Conservation (phyloP, 805 yeast species). For the Candida sanyiensis region DNA sequence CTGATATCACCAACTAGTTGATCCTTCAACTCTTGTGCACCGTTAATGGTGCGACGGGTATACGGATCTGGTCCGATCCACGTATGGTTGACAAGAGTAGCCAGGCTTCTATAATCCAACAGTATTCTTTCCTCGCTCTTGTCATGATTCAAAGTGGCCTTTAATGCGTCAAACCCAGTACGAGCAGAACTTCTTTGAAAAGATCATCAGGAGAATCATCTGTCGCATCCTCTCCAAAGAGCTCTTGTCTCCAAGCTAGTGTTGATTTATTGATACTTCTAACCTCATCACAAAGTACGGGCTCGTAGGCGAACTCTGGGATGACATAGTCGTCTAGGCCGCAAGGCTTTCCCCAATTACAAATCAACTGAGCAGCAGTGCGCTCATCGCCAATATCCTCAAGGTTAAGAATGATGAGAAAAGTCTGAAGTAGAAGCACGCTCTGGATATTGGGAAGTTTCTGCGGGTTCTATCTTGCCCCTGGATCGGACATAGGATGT, state of each 20-base stretch:
- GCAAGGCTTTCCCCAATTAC: constrained; percentile 44
- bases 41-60: constrained; percentile 31
- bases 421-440: no score
- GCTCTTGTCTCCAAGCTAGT: constrained; percentile 29
- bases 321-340: constrained; percentile 56
- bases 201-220: constrained; percentile 15
- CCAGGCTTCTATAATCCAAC: constrained; percentile 47
- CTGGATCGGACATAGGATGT: no score
- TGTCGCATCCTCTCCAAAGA: constrained; percentile 7
- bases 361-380: constrained; percentile 47
- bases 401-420: no score
- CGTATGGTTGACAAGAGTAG: constrained; percentile 49
- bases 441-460: no score
- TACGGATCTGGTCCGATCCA: constrained; percentile 45
- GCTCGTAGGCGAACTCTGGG: constrained; percentile 56
- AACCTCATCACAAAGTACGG: constrained; percentile 51
- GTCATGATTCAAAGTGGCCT: constrained; percentile 42
- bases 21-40: constrained; percentile 30
- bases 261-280: constrained; percentile 42
- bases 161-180: constrained; percentile 39
- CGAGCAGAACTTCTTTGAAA: constrained; percentile 23
- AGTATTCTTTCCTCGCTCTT: constrained; percentile 43
- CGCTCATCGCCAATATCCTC: no score
- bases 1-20: constrained; percentile 34
- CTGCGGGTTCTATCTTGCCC: no score